These are phyloP conservation scores for Acanthamoeba triangularis DNA, from an alignment of 208 protist genomes.

Conservation along the genomic window DNA sequence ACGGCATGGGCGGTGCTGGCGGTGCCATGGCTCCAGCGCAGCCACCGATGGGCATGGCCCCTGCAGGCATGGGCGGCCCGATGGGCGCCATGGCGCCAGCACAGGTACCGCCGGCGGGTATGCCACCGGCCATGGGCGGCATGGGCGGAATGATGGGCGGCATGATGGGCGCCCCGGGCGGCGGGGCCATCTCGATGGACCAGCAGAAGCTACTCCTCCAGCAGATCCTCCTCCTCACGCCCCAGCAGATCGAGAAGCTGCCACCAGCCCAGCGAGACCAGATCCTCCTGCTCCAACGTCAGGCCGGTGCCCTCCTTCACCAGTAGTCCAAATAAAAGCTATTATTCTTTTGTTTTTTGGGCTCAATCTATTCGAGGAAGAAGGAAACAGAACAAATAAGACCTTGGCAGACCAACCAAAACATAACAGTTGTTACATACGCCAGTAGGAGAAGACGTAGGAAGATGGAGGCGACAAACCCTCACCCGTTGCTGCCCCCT, in stretches of 20 bases:
- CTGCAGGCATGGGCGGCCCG: not conserved
- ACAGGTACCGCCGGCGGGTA: no score
- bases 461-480: no score
- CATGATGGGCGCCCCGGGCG: not conserved
- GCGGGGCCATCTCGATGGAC: conserved; percentile 12
- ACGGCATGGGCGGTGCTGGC: no score
- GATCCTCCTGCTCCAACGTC: conserved; percentile 40
- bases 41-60: not conserved
- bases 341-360: not conserved
- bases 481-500: not conserved
- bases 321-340: no score
- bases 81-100: not conserved
- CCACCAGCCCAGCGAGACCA: conserved; percentile 41
- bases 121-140: not conserved
- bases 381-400: no score
- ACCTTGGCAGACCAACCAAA: no score
- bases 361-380: not conserved
- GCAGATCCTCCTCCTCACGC: conserved; percentile 69
- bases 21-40: not conserved
- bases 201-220: conserved; percentile 50
- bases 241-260: conserved; percentile 67
- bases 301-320: conserved; percentile 36
- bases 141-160: not conserved
- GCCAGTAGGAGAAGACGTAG: no score
- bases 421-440: no score